A percentile compares a stretch with the other conserved stretches of the same genome.
phyloP scores from a whole-genome alignment of 257 asterid species.

The Sherardia arvensis region DNA sequence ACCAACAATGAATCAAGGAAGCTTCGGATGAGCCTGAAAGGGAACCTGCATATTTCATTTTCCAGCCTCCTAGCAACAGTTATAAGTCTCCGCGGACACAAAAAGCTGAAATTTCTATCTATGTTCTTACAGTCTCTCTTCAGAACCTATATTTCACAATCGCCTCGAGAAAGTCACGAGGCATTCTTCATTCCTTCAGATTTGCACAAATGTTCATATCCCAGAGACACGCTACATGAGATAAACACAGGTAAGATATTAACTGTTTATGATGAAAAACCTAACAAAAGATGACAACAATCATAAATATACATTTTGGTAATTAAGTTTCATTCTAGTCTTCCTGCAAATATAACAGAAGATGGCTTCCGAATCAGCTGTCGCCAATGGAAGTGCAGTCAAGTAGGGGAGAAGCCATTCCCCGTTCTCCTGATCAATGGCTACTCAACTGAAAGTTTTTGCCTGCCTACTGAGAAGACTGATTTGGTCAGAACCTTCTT shows the following conservation, averaged over 20 bases:
- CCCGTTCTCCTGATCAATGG: conserved; percentile 49
- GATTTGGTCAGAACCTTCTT: conserved; percentile 49
- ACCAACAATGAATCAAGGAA: background rate
- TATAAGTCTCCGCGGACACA: conserved; percentile 23
- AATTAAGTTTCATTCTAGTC: background rate
- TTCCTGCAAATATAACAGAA: conserved; percentile 21
- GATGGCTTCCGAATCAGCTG: conserved; percentile 29
- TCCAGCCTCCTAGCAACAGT: conserved; percentile 29
- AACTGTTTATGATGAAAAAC: no score
- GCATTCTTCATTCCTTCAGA: conserved; percentile 10
- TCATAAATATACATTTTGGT: no score
- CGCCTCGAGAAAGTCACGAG: conserved; percentile 22
- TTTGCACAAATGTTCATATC: conserved; percentile 22
- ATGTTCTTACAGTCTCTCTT: conserved; percentile 27
- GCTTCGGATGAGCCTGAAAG: conserved; percentile 15
- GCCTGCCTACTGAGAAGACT: conserved; percentile 41
- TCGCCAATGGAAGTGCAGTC: conserved; percentile 32
- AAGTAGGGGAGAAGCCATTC: conserved; percentile 1
- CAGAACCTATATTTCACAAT: conserved; percentile 38
- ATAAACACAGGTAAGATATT: conserved; percentile 29
- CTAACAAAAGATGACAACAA: no score
- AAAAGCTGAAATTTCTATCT: conserved; percentile 18
- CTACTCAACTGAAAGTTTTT: conserved; percentile 43
- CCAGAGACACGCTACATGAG: conserved; percentile 25
- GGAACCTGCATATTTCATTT: conserved; percentile 37